Evolutionary conservation across 139 green algal species (phyloP).

Genomic region (Spirogloea muscicola): DNA sequence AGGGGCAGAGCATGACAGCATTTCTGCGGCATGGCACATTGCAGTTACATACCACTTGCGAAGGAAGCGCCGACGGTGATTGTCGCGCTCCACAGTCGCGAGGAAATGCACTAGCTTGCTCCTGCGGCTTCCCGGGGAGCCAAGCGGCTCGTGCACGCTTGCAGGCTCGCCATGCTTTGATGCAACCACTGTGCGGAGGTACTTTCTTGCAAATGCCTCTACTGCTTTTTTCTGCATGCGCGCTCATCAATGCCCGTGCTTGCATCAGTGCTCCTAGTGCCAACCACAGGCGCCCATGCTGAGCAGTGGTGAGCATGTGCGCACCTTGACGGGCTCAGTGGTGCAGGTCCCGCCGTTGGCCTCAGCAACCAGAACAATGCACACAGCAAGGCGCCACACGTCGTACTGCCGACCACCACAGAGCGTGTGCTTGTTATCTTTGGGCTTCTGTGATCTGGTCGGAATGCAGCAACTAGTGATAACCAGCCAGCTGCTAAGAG

Average conservation of each 20-base stretch:
- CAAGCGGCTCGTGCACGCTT: too few species aligned
- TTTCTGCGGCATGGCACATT: too few species aligned
- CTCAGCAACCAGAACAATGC: constrained; percentile 25
- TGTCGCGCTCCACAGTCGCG: constrained; percentile 28
- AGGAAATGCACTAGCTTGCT: background rate
- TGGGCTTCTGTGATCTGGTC: too few species aligned
- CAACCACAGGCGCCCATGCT: background rate
- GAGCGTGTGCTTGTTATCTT: too few species aligned
- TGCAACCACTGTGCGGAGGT: constrained; percentile 26
- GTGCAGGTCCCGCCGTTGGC: constrained; percentile 10
- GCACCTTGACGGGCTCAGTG: background rate
- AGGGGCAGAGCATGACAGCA: too few species aligned
- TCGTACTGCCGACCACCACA: too few species aligned
- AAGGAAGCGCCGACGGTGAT: constrained; percentile 10
- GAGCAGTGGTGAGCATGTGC: background rate
- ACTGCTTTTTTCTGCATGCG: constrained; percentile 17
- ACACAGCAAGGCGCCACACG: constrained; percentile 41
- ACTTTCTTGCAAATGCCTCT: constrained; percentile 25
- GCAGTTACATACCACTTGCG: constrained; percentile 19
- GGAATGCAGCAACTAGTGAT: too few species aligned
- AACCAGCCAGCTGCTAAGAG: too few species aligned
- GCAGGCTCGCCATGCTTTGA: too few species aligned
- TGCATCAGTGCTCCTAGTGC: background rate
- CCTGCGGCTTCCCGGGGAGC: constrained; percentile 17
- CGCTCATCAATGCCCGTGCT: constrained; percentile 3